Evolutionary conservation across 2,329 filamentous ascomycete species (phyloP).

Genomic region (Hortaea sp.): DNA sequence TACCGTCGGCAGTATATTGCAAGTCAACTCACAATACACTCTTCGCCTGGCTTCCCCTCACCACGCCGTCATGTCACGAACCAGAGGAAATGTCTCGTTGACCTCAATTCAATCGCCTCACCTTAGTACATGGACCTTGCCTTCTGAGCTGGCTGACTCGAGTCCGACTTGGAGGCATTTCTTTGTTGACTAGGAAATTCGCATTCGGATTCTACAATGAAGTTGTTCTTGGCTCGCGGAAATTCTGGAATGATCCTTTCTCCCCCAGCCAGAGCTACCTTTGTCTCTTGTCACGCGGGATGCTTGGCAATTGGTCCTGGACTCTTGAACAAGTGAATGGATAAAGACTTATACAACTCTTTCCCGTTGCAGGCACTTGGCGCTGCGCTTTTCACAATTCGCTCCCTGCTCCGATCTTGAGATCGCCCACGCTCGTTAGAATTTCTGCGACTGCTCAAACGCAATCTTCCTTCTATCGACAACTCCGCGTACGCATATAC

Average conservation of each 20-base stretch:
- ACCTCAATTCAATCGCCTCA: background rate
- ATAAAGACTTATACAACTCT: background rate
- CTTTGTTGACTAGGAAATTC: background rate
- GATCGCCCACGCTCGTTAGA: background rate
- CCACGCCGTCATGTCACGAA: background rate
- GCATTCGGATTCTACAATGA: slow-evolving; percentile 1
- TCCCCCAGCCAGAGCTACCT: background rate
- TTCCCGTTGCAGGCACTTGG: background rate
- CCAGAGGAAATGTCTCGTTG: background rate
- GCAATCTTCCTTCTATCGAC: background rate
- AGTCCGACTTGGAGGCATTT: background rate
- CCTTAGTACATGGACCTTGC: background rate
- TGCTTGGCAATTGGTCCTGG: background rate
- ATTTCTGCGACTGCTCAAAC: background rate
- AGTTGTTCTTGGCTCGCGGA: background rate
- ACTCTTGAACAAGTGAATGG: background rate
- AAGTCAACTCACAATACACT: too few species aligned
- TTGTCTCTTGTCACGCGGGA: background rate
- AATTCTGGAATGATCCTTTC: background rate
- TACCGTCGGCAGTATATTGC: too few species aligned
- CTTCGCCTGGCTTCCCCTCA: background rate
- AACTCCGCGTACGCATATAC: background rate
- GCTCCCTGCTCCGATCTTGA: background rate
- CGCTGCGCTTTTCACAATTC: background rate
- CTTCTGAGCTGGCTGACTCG: background rate